Evolutionary conservation across 2,329 filamentous ascomycete genomes (phyloP).

Genomic region (Diaporthe vaccinii): DNA sequence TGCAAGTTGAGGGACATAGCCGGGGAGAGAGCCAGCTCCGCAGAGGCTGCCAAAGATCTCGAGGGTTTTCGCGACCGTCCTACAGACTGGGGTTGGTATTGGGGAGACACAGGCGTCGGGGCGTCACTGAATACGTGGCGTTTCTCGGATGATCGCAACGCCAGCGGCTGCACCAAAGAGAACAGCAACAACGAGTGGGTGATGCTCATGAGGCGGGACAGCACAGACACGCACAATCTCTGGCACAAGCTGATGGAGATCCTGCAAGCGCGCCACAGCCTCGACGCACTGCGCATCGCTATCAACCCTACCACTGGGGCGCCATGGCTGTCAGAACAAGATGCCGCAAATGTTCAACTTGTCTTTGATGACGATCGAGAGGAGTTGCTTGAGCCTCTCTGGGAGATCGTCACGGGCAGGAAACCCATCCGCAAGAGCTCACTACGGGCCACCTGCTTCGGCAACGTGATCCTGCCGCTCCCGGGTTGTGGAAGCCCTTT

Average conservation of each 20-base stretch:
- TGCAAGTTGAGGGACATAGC: slow-evolving; percentile 37
- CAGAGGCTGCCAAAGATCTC: slow-evolving; percentile 36
- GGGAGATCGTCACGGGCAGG: slow-evolving; percentile 45
- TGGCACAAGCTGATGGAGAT: slow-evolving; percentile 49
- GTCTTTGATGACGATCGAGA: slow-evolving; percentile 43
- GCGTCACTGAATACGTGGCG: slow-evolving; percentile 42
- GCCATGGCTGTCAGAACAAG: slow-evolving; percentile 43
- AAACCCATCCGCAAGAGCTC: slow-evolving; percentile 43
- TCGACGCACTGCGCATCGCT: slow-evolving; percentile 45
- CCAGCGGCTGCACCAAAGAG: slow-evolving; percentile 20
- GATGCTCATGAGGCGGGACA: slow-evolving; percentile 47
- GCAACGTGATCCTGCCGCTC: slow-evolving; percentile 46
- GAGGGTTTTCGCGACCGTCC: slow-evolving; percentile 41
- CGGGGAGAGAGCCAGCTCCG: slow-evolving; percentile 14
- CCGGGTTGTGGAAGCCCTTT: slow-evolving; percentile 47
- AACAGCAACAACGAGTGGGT: slow-evolving; percentile 43
- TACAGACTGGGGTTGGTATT: slow-evolving; percentile 43
- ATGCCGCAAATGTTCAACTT: slow-evolving; percentile 42
- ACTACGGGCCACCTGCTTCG: slow-evolving; percentile 43
- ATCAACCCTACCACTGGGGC: slow-evolving; percentile 41
- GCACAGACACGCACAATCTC: slow-evolving; percentile 44
- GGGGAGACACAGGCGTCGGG: slow-evolving; percentile 45
- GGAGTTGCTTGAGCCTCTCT: slow-evolving; percentile 43
- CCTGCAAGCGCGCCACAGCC: slow-evolving; percentile 46
- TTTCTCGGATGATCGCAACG: slow-evolving; percentile 36